Evolutionary conservation across 441 rosid species (phyloP).

Genomic region (Flueggea neowawraea): DNA sequence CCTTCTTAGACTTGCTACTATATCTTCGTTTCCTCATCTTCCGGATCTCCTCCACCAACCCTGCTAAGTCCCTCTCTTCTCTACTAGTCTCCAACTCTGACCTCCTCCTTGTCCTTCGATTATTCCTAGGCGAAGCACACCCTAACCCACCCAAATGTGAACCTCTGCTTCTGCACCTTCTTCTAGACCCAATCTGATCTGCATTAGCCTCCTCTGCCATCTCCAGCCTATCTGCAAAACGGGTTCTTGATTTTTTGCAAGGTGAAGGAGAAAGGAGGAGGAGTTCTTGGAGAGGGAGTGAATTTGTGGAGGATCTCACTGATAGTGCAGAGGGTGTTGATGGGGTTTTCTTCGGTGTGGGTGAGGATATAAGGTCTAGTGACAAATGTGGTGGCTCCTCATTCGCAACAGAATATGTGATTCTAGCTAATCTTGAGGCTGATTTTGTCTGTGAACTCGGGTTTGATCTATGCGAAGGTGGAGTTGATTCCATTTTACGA

Average conservation of each 20-base stretch:
- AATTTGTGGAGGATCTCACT: constrained; percentile 29
- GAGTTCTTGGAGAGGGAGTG: constrained; percentile 57
- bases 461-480: constrained; percentile 45
- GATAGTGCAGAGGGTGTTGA: constrained; percentile 28
- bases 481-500: constrained; percentile 48
- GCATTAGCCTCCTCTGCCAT: constrained; percentile 34
- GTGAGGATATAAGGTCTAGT: constrained; percentile 41
- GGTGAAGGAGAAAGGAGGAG: constrained; percentile 84
- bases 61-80: constrained; percentile 59
- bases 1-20: constrained; percentile 62
- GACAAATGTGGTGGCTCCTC: constrained; percentile 33
- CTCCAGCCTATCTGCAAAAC: constrained; percentile 58
- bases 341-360: constrained; percentile 41
- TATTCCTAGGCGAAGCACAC: constrained; percentile 61
- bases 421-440: constrained; percentile 52
- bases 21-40: constrained; percentile 48
- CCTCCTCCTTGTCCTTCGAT: constrained; percentile 56
- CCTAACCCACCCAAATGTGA: constrained; percentile 43
- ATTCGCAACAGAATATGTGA: constrained; percentile 23
- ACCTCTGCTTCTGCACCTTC: constrained; percentile 53
- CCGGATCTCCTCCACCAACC: constrained; percentile 39
- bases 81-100: constrained; percentile 47
- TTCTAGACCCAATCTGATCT: constrained; percentile 35
- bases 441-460: constrained; percentile 43
- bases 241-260: constrained; percentile 55